A percentile compares a stretch with the other conserved stretches of the same genome.
Conservation (phyloP, 225 moss, liverwort and hornwort genomes). For the Ulota crispa region DNA sequence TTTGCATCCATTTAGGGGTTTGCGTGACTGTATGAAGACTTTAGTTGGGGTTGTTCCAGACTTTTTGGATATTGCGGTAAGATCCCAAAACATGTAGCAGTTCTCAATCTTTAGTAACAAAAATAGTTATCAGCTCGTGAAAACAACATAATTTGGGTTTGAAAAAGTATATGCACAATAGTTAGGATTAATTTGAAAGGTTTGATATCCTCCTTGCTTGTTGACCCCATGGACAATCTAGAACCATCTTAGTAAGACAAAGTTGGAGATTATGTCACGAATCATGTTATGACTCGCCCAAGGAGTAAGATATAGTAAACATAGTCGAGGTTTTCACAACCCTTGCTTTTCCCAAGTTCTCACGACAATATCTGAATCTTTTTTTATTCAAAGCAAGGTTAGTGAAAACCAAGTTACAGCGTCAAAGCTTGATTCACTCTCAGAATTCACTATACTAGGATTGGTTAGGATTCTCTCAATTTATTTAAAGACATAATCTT, state of each 20-base stretch:
- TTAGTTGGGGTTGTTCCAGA: slow-evolving; percentile 77
- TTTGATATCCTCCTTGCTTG: not conserved
- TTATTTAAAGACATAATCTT: not conserved
- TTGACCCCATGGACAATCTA: not conserved
- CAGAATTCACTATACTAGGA: too few species aligned
- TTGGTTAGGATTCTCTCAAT: too few species aligned
- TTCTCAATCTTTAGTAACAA: not conserved
- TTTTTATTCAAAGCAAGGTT: too few species aligned
- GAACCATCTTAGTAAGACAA: too few species aligned
- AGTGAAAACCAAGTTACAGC: too few species aligned
- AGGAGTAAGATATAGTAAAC: not conserved
- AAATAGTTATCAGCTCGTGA: too few species aligned
- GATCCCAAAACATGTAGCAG: not conserved
- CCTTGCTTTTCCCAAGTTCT: too few species aligned
- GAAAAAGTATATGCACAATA: too few species aligned
- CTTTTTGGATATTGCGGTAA: slow-evolving; percentile 74
- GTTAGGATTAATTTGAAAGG: not conserved
- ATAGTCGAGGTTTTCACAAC: too few species aligned
- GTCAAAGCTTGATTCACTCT: too few species aligned
- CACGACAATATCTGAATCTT: too few species aligned
- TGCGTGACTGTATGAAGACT: slow-evolving; percentile 71
- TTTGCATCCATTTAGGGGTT: slow-evolving; percentile 45
- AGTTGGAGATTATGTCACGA: not conserved
- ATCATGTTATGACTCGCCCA: not conserved
- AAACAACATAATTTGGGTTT: too few species aligned